Conservation (phyloP, 352 stramenopile species). For the Phytophthora niederhauseri region DNA sequence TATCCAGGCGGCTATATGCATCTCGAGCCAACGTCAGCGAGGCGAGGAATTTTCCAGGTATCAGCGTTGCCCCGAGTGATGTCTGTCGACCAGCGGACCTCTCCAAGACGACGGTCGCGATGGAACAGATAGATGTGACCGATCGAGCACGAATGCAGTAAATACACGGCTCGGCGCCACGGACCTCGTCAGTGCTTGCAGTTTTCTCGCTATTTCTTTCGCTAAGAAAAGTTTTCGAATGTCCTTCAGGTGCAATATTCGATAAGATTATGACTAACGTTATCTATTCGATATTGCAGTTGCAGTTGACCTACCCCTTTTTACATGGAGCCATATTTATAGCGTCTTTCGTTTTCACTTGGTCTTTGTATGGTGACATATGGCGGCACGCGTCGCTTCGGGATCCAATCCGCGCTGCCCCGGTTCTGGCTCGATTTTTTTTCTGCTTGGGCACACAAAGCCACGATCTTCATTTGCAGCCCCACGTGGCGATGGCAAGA, state of each 20-base stretch:
- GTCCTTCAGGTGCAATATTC: not conserved
- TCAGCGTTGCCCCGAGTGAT: not conserved
- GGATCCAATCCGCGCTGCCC: conserved; percentile 24
- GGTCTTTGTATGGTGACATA: conserved; percentile 3
- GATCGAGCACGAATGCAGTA: not conserved
- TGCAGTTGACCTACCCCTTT: not conserved
- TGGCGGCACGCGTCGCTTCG: conserved; percentile 14
- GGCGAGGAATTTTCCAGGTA: not conserved
- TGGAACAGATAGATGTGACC: not conserved
- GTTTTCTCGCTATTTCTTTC: not conserved
- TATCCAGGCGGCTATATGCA: conserved; percentile 2
- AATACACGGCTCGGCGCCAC: not conserved
- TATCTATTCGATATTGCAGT: not conserved
- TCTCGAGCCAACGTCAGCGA: not conserved
- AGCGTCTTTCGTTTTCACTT: not conserved
- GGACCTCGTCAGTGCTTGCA: too few relatives aligned
- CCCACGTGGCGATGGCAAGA: conserved; percentile 7
- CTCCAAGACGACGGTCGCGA: not conserved
- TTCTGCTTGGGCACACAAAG: conserved; percentile 1
- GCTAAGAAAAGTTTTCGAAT: not conserved
- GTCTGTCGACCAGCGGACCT: not conserved
- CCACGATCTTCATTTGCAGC: not conserved
- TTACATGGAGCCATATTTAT: not conserved
- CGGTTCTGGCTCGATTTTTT: conserved; percentile 17
- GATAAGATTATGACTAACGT: not conserved